A percentile compares a stretch with the other conserved stretches of the same genome.
Evolutionary conservation across 768 basidiomycete species (phyloP).

Genomic region (Cyathus striatus): DNA sequence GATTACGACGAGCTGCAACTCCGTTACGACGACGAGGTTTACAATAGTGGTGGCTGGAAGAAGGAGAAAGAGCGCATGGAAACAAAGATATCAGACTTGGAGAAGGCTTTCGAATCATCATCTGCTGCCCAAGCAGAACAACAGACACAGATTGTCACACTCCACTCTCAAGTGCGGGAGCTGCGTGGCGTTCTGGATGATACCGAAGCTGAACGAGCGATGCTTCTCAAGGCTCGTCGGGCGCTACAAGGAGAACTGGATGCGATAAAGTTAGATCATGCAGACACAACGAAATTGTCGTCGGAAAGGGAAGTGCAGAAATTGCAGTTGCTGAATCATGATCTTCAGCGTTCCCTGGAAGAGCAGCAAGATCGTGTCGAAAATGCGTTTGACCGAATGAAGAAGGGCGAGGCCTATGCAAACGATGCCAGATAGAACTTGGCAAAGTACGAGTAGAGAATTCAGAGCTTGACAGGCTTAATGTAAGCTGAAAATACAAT

Average conservation of each 20-base stretch:
- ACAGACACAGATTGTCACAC: slow-evolving; percentile 75
- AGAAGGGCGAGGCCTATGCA: slow-evolving; percentile 74
- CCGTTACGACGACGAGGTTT: slow-evolving; percentile 72
- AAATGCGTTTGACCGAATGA: slow-evolving; percentile 72
- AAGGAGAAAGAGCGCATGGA: slow-evolving; percentile 86
- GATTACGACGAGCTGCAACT: slow-evolving; percentile 74
- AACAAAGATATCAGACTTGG: slow-evolving; percentile 72
- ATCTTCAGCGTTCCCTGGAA: slow-evolving; percentile 71
- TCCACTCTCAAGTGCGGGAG: slow-evolving; percentile 84
- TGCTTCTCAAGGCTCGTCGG: slow-evolving; percentile 78
- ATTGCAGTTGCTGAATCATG: slow-evolving; percentile 75
- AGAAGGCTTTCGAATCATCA: slow-evolving; percentile 71
- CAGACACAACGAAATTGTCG: slow-evolving; percentile 64
- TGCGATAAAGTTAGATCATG: slow-evolving; percentile 70
- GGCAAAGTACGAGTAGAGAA: slow-evolving; percentile 78
- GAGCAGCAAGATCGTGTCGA: slow-evolving; percentile 72
- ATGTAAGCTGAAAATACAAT: slow-evolving; percentile 49
- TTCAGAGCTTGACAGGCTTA: slow-evolving; percentile 71
- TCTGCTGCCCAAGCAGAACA: slow-evolving; percentile 72
- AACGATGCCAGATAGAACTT: slow-evolving; percentile 74
- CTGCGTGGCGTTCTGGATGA: slow-evolving; percentile 78
- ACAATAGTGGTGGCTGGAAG: slow-evolving; percentile 77
- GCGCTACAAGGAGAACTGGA: slow-evolving; percentile 78
- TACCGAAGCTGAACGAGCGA: slow-evolving; percentile 74
- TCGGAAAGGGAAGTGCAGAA: slow-evolving; percentile 73